Conservation (phyloP, 2,329 filamentous ascomycete genomes). For the Sporothrix humicola region DNA sequence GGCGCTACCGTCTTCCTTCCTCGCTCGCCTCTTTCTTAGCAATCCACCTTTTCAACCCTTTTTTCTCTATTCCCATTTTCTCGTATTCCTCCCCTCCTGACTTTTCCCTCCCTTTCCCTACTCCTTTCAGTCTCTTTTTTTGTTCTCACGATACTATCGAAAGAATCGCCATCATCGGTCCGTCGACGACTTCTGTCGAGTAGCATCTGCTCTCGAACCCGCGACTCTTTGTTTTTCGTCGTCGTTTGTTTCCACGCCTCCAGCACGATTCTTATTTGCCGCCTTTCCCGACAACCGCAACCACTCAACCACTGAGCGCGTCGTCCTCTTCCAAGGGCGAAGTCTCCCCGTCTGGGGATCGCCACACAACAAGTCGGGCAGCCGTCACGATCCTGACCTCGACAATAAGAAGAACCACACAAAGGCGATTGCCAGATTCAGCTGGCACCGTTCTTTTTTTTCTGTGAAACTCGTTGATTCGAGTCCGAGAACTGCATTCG, state of each 20-base stretch:
- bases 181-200: neutral
- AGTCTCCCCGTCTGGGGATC: conserved; percentile 31
- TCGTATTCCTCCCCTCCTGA: conserved; percentile 10
- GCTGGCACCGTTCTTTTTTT: neutral
- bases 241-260: neutral
- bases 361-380: conserved; percentile 29
- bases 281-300: neutral
- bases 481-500: neutral
- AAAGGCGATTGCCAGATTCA: neutral
- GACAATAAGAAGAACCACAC: neutral
- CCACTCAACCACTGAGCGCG: neutral
- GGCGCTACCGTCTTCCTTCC: neutral
- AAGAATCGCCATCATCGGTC: neutral
- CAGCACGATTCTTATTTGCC: neutral
- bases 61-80: conserved; percentile 22
- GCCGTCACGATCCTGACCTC: conserved; percentile 18
- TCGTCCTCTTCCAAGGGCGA: conserved; percentile 15
- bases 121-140: neutral
- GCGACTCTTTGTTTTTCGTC: neutral
- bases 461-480: neutral
- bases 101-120: neutral
- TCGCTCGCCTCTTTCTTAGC: conserved; percentile 12
- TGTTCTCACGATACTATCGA: neutral
- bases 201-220: neutral
- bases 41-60: neutral